phyloP scores from a whole-genome alignment of 2,329 filamentous ascomycete genomes.

The Chrysoporthe cubensis region DNA sequence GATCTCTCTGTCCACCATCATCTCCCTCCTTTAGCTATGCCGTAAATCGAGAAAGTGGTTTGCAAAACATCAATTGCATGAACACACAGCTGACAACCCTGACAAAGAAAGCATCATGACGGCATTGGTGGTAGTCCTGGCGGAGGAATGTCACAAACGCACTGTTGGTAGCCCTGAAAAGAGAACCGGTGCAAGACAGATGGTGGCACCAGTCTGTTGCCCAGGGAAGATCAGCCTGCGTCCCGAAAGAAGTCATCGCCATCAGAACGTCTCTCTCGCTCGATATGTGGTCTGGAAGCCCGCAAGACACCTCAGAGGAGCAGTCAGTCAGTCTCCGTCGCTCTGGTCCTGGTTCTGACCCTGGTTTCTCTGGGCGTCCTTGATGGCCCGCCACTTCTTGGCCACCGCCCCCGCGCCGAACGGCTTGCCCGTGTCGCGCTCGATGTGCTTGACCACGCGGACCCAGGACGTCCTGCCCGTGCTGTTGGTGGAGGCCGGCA shows the following conservation, averaged over 20 bases:
- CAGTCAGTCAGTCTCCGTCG: not conserved
- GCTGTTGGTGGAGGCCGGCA: not conserved
- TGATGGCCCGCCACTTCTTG: not conserved
- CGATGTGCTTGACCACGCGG: not conserved
- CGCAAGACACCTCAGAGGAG: no score
- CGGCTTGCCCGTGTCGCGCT: conserved; percentile 10
- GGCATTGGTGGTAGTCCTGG: no score
- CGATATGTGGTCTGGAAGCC: no score
- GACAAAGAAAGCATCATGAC: not conserved
- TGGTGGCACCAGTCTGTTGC: not conserved
- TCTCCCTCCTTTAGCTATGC: no score
- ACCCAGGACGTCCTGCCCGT: conserved; percentile 7
- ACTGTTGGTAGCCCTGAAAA: no score
- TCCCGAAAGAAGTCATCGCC: not conserved
- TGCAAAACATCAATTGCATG: no score
- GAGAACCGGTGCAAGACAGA: not conserved
- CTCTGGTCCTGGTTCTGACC: not conserved
- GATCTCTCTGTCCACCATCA: no score
- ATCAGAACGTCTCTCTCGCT: not conserved
- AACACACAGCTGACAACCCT: not conserved
- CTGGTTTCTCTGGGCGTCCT: not conserved
- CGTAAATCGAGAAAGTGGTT: no score
- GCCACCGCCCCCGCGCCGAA: conserved; percentile 10
- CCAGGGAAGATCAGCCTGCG: not conserved
- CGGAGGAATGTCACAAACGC: no score